A percentile compares a stretch with the other conserved stretches of the same genome.
Evolutionary conservation across 345 rosid species (phyloP).

Genomic region (Salix caprea): DNA sequence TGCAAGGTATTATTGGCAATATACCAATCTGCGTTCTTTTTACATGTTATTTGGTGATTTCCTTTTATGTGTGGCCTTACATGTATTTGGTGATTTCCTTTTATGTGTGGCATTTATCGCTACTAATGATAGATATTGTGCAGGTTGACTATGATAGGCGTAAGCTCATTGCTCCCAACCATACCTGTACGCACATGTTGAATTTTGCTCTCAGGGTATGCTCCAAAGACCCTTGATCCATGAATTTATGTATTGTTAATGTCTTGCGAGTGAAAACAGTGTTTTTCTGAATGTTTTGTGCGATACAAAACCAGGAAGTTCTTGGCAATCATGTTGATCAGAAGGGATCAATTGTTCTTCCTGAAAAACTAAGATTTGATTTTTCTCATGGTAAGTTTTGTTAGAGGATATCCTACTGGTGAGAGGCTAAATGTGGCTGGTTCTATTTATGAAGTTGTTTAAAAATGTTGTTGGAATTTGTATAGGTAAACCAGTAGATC

Average conservation of each 20-base stretch:
- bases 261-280: not conserved
- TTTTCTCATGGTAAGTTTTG: slow-evolving; percentile 80
- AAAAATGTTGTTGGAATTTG: slow-evolving; percentile 12
- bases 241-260: not conserved
- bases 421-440: not conserved
- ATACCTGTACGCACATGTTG: slow-evolving; percentile 96
- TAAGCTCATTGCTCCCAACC: slow-evolving; percentile 86
- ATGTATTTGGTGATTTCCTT: not conserved
- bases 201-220: slow-evolving; percentile 90
- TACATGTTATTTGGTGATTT: not conserved
- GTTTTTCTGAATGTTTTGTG: slow-evolving; percentile 1
- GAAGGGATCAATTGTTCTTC: slow-evolving; percentile 96
- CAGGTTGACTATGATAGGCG: slow-evolving; percentile 96
- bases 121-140: not conserved
- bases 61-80: not conserved
- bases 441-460: slow-evolving; percentile 14
- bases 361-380: slow-evolving; percentile 93
- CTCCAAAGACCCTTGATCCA: not conserved
- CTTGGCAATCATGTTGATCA: slow-evolving; percentile 95
- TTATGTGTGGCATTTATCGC: not conserved
- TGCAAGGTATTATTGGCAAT: slow-evolving; percentile 59
- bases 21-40: slow-evolving; percentile 7
- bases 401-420: not conserved
- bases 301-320: slow-evolving; percentile 58
- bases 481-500: slow-evolving; percentile 79